Base-by-base conservation (phyloP, 768 basidiomycete species). In the Lactarius deliciosus region DNA sequence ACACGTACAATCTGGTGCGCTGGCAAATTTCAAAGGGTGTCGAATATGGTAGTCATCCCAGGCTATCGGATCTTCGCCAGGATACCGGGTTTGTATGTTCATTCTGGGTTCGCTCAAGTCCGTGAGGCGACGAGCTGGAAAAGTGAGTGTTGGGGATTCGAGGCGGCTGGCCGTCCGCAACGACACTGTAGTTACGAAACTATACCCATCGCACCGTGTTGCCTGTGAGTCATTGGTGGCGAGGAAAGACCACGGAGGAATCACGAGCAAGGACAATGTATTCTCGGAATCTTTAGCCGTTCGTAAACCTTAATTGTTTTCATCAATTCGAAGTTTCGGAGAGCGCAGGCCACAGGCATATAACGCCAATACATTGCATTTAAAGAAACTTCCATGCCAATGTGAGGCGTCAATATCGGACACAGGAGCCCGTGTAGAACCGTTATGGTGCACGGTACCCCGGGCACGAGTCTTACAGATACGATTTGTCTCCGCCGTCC, bases 11-110 rank as follows among this genome's bases (percentile, higher is more conserved):
- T 40, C 62, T 40, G 50, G 11, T 63, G 66, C 32, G 62, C 66
- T 64, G 62, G 63, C 66, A 64, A 64, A 68, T 64, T 68, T 68
- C 66, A 64, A 68, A 64, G 22, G 30, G 45, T 8, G 20, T 68
- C 54, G 53, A 47, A 68, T 56, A 60, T 47, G 63, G 63, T 57
- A 68, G 57, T 36, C 65, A 32, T 28, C 30, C 54, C 30, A 32
- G 28, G 18, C 9, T 57, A 60, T 67, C 57, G 57, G 61, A 67
- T 63, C 66, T 22, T 58, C 62, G 66, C 66, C 66, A 63, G 58
- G 15, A 38, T 32, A 40, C 53, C 64, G 66, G 66, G 50, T 53
- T 54, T 58, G 54, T 30, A 68, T 56, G 62, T 68, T 59, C 43
- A 60, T 64, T 68, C 63, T 64, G 30, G 34, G 53, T 50, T 36